Conservation (phyloP, 306 rosid species). For the Cicer judaicum region DNA sequence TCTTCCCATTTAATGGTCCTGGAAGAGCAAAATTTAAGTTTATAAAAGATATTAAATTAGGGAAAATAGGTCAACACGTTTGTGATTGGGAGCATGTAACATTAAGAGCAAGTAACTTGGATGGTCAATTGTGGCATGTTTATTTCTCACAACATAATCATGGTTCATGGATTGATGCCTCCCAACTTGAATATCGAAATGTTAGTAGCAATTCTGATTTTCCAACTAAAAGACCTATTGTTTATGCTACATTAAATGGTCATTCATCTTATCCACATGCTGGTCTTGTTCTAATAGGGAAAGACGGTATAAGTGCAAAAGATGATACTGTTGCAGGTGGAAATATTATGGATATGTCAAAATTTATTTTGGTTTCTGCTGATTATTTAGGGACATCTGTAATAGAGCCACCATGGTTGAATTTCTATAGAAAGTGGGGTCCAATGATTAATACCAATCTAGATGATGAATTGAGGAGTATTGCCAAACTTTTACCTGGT, state of each 20-base stretch:
- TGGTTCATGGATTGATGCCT: conserved; percentile 74
- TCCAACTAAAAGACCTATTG: conserved; percentile 45
- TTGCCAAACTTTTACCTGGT: conserved; percentile 52
- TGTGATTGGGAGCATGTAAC: conserved; percentile 90
- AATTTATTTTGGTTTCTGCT: conserved; percentile 52
- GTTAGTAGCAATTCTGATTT: not conserved
- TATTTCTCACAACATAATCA: conserved; percentile 66
- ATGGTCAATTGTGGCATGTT: conserved; percentile 56
- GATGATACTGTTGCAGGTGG: conserved; percentile 60
- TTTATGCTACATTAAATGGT: conserved; percentile 66
- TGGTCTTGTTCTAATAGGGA: conserved; percentile 66
- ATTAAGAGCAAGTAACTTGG: conserved; percentile 69
- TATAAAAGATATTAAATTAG: conserved; percentile 49
- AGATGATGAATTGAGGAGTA: conserved; percentile 49
- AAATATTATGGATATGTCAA: conserved; percentile 47
- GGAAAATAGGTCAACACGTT: conserved; percentile 73
- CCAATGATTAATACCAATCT: conserved; percentile 41
- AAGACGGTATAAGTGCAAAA: conserved; percentile 53
- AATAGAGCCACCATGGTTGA: conserved; percentile 72
- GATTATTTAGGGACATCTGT: conserved; percentile 52
- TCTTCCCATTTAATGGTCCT: conserved; percentile 83
- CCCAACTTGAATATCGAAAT: conserved; percentile 58
- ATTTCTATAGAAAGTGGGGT: not conserved
- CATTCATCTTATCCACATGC: conserved; percentile 70
- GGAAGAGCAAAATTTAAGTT: conserved; percentile 64